phyloP scores from a whole-genome alignment of 345 rosid genomes.

The Hypericum androsaemum region DNA sequence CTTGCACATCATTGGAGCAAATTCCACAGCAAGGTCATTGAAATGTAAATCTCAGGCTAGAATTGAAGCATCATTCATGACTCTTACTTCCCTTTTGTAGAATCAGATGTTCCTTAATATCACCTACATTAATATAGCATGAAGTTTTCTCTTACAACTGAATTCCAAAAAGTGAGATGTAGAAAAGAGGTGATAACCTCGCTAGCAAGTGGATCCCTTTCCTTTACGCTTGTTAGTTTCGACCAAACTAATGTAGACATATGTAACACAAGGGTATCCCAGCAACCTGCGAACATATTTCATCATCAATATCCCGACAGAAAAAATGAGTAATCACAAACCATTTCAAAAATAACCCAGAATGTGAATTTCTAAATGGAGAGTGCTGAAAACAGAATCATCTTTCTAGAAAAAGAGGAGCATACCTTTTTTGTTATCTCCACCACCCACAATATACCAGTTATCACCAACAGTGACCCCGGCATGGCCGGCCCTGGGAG shows the following conservation, averaged over 20 bases:
- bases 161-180: not conserved
- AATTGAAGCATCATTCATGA: not conserved
- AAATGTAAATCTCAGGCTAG: slow-evolving; percentile 1
- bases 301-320: too few relatives aligned
- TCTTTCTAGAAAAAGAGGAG: too few relatives aligned
- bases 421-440: slow-evolving; percentile 84
- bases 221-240: slow-evolving; percentile 47
- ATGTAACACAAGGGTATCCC: slow-evolving; percentile 68
- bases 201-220: slow-evolving; percentile 91
- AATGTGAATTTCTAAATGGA: too few relatives aligned
- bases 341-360: too few relatives aligned
- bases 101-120: too few relatives aligned
- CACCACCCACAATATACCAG: slow-evolving; percentile 95
- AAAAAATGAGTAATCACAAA: too few relatives aligned
- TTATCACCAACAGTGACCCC: slow-evolving; percentile 63
- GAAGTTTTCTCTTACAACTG: too few relatives aligned
- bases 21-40: not conserved
- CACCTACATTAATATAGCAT: too few relatives aligned
- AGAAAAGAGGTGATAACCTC: slow-evolving; percentile 47
- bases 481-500: slow-evolving; percentile 93
- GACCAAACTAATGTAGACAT: slow-evolving; percentile 91
- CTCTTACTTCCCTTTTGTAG: too few relatives aligned
- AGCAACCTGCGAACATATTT: slow-evolving; percentile 44
- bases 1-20: too few relatives aligned
- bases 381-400: too few relatives aligned